Evolutionary conservation across 306 rosid genomes (phyloP).

Genomic region (Gleditsia sinensis): DNA sequence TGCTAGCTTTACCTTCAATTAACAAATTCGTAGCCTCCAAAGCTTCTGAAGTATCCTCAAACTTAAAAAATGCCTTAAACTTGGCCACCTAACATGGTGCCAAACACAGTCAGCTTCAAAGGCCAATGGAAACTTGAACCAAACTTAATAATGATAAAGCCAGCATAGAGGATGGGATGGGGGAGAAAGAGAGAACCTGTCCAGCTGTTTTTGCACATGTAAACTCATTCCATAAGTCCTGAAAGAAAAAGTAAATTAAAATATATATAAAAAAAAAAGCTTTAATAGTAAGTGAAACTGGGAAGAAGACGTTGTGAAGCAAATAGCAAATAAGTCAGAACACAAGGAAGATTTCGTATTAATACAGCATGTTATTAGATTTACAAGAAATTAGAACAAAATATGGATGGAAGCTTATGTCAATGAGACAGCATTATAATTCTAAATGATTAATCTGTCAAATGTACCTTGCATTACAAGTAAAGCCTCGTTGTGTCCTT

Average conservation of each 20-base stretch:
- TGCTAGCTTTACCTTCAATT: slow-evolving; percentile 85
- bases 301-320: background rate
- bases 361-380: no score
- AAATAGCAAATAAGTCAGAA: background rate
- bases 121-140: background rate
- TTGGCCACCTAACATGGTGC: slow-evolving; percentile 58
- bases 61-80: slow-evolving; percentile 87
- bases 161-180: background rate
- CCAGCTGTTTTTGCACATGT: slow-evolving; percentile 66
- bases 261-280: background rate
- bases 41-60: slow-evolving; percentile 86
- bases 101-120: slow-evolving; percentile 13
- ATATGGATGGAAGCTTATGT: no score
- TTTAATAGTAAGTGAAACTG: background rate
- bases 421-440: no score
- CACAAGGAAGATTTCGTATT: no score
- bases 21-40: slow-evolving; percentile 76
- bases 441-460: no score
- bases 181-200: slow-evolving; percentile 47
- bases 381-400: no score
- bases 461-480: no score
- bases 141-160: background rate
- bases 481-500: no score
- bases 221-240: slow-evolving; percentile 76
- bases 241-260: background rate